These are phyloP conservation scores for Nematodospora anomalae DNA, from an alignment of 1,139 yeast species.

Conservation along the genomic window DNA sequence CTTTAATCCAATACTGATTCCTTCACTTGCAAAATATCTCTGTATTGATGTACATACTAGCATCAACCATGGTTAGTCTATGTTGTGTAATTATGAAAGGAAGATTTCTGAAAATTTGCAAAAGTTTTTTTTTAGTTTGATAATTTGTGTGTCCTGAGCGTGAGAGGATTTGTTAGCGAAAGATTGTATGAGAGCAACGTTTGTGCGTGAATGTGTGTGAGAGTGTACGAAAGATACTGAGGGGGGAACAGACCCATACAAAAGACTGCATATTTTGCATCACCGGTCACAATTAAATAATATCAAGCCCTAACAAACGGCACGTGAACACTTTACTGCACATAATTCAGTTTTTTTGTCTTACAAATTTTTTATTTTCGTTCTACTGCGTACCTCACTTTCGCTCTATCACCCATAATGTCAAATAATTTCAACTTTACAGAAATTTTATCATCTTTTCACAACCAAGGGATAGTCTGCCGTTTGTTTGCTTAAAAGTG, in stretches of 20 bases:
- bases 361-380: constrained; percentile 2
- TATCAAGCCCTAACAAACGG: constrained; percentile 4
- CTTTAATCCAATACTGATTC: not conserved
- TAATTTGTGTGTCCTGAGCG: too few relatives aligned
- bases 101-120: constrained; percentile 5
- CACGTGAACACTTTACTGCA: not conserved
- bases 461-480: constrained; percentile 60
- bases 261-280: constrained; percentile 7
- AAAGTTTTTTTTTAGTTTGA: constrained; percentile 13
- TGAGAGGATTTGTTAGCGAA: too few relatives aligned
- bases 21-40: not conserved
- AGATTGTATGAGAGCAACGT: constrained; percentile 1
- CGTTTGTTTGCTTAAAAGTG: constrained; percentile 52
- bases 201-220: not conserved
- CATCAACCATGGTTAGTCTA: constrained; percentile 43
- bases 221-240: not conserved
- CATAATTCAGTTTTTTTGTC: constrained; percentile 1
- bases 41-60: constrained; percentile 36
- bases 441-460: too few relatives aligned
- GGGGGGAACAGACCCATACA: not conserved
- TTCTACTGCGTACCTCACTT: too few relatives aligned
- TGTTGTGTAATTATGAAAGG: constrained; percentile 8
- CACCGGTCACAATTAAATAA: not conserved
- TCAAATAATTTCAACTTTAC: too few relatives aligned
- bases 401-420: too few relatives aligned